phyloP scores from a whole-genome alignment of 305 asterid genomes.

The Rubia peregrina region DNA sequence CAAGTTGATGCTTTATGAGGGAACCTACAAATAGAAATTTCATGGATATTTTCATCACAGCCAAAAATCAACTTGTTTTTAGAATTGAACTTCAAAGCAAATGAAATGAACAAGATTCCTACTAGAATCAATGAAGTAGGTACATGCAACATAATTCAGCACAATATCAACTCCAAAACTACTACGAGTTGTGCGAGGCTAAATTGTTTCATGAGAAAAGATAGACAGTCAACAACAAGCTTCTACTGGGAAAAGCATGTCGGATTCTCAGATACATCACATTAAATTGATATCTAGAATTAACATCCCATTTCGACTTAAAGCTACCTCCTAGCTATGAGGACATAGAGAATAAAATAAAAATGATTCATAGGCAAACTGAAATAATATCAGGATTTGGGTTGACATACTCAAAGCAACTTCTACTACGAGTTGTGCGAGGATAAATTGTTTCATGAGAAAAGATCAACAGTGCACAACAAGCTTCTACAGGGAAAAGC shows the following conservation, averaged over 20 bases:
- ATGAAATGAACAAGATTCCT: neutral
- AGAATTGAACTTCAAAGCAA: neutral
- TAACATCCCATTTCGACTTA: neutral
- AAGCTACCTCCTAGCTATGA: neutral
- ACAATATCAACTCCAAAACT: neutral
- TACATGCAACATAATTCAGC: neutral
- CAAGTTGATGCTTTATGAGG: conserved; percentile 89
- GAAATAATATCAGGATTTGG: conserved; percentile 5
- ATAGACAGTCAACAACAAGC: neutral
- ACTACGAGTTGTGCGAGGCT: neutral
- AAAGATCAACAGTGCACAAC: neutral
- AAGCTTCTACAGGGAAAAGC: neutral
- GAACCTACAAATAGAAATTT: conserved; percentile 51
- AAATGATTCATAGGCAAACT: neutral
- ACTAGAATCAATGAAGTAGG: neutral
- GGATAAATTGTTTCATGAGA: neutral
- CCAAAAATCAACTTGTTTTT: neutral
- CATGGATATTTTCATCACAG: neutral
- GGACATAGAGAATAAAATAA: neutral
- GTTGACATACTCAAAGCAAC: conserved; percentile 13
- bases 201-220: neutral
- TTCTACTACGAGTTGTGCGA: neutral
- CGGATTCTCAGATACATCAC: neutral
- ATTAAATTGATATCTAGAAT: neutral
- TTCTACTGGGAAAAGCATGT: neutral